phyloP scores from a whole-genome alignment of 2,329 filamentous ascomycete species.

The Exophiala bonariae region DNA sequence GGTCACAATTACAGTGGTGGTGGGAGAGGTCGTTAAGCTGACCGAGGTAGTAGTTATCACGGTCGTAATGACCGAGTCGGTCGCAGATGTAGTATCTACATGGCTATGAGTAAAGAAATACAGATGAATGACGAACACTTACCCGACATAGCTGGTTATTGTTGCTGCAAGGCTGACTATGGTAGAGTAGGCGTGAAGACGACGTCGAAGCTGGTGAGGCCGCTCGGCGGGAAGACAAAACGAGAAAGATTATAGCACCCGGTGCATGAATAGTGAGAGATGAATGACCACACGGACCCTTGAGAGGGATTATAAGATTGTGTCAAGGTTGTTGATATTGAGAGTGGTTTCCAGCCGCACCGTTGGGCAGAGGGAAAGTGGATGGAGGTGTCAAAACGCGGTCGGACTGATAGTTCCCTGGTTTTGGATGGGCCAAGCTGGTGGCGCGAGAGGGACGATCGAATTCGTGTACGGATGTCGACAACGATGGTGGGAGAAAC shows the following conservation, averaged over 20 bases:
- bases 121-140: too few relatives aligned
- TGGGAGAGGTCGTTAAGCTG: slow-evolving; percentile 18
- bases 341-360: neutral
- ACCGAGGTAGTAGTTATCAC: slow-evolving; percentile 30
- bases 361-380: slow-evolving; percentile 6
- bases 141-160: too few relatives aligned
- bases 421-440: too few relatives aligned
- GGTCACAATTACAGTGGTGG: slow-evolving; percentile 22
- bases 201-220: neutral
- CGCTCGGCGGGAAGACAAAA: too few relatives aligned
- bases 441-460: too few relatives aligned
- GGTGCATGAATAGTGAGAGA: neutral
- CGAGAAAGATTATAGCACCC: neutral
- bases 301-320: too few relatives aligned
- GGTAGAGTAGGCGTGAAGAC: too few relatives aligned
- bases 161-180: too few relatives aligned
- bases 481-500: too few relatives aligned
- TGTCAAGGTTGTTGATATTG: neutral
- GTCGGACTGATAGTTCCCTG: neutral
- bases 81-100: slow-evolving; percentile 1
- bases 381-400: slow-evolving; percentile 15
- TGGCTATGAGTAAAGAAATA: neutral
- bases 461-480: too few relatives aligned
- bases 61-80: slow-evolving; percentile 23
- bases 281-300: too few relatives aligned